phyloP scores from a whole-genome alignment of 225 moss, liverwort and hornwort species.

The Straminergon stramineum region DNA sequence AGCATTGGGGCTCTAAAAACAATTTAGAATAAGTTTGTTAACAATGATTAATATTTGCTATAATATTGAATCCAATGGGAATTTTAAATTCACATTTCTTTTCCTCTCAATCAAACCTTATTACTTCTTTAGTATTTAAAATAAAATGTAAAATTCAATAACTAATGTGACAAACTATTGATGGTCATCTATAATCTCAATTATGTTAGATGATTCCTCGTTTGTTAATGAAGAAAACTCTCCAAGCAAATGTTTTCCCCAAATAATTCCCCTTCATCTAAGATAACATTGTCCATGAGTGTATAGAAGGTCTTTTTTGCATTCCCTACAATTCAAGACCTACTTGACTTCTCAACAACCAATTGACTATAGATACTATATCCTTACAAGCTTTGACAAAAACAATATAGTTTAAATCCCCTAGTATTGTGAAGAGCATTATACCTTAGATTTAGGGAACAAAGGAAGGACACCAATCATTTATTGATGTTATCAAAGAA shows the following conservation, averaged over 20 bases:
- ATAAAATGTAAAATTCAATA: too few relatives aligned
- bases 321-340: not conserved
- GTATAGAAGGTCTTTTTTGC: not conserved
- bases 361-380: not conserved
- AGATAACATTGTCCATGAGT: not conserved
- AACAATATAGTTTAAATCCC: not conserved
- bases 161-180: not conserved
- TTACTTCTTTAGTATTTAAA: not conserved
- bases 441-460: not conserved
- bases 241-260: not conserved
- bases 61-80: not conserved
- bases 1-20: accelerated
- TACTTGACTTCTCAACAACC: not conserved
- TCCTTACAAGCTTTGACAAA: not conserved
- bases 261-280: not conserved
- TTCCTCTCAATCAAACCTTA: not conserved
- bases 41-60: not conserved
- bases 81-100: not conserved
- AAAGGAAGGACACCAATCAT: not conserved
- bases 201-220: not conserved
- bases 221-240: not conserved
- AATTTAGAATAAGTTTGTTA: not conserved
- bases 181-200: not conserved
- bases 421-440: not conserved
- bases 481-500: not conserved